These are phyloP conservation scores for Solanum stenotomum DNA, from an alignment of 257 asterid genomes.

Conservation along the genomic window DNA sequence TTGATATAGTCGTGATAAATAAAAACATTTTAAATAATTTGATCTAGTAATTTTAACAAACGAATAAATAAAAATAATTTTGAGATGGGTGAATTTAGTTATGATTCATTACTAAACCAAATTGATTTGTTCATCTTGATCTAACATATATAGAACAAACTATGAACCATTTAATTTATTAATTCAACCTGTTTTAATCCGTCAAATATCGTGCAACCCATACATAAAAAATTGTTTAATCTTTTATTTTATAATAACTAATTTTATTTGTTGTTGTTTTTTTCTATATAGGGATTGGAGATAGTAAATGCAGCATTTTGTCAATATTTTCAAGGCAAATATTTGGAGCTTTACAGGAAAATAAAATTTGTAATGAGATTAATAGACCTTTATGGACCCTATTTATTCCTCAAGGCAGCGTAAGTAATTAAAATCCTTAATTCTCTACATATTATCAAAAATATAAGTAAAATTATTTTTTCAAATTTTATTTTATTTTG, in stretches of 20 bases:
- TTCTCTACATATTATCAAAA: background rate
- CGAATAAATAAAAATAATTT: too few species aligned
- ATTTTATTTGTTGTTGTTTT: background rate
- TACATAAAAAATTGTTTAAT: background rate
- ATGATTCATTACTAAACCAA: background rate
- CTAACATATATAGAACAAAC: background rate
- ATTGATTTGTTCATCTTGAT: background rate
- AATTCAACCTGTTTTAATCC: background rate
- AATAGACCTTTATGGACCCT: slow-evolving; percentile 71
- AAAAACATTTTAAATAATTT: background rate
- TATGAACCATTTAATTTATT: background rate
- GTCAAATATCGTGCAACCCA: background rate
- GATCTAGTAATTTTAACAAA: background rate
- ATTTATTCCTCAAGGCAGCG: slow-evolving; percentile 72
- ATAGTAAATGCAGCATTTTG: slow-evolving; percentile 58
- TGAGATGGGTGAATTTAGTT: background rate
- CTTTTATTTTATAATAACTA: background rate
- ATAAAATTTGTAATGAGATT: slow-evolving; percentile 54
- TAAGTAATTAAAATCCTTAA: slow-evolving; percentile 26
- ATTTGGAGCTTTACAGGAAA: slow-evolving; percentile 38
- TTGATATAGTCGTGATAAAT: background rate
- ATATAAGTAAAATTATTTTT: background rate
- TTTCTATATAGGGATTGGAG: slow-evolving; percentile 46
- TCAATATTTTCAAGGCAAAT: slow-evolving; percentile 49
- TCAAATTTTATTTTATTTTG: background rate